Conservation (phyloP, 2,329 filamentous ascomycete genomes). For the Colletotrichum tofieldiae region DNA sequence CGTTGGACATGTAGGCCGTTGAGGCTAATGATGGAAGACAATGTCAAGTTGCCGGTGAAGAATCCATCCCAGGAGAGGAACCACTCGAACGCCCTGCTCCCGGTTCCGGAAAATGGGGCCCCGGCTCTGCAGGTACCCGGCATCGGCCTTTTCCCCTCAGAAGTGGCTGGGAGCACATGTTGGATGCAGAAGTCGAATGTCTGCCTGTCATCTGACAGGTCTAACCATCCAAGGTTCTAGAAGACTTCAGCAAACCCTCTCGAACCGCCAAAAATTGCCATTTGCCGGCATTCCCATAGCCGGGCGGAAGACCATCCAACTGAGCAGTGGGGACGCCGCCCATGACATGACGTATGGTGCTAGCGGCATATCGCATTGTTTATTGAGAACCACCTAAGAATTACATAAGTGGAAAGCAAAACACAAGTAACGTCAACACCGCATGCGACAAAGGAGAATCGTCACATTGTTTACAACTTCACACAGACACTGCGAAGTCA, state of each 20-base stretch:
- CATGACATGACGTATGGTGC: neutral
- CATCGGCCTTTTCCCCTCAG: constrained; percentile 30
- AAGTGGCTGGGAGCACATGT: constrained; percentile 11
- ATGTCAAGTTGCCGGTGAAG: constrained; percentile 3
- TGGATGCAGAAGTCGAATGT: neutral
- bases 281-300: neutral
- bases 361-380: neutral
- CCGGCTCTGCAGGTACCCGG: constrained; percentile 37
- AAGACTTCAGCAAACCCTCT: neutral
- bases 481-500: neutral
- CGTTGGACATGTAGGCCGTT: constrained; percentile 8
- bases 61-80: neutral
- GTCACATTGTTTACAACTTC: neutral
- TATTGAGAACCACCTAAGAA: neutral
- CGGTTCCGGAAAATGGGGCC: constrained; percentile 33
- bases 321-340: constrained; percentile 3
- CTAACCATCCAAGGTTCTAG: neutral
- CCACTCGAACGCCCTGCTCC: constrained; percentile 10
- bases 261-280: neutral
- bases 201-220: neutral
- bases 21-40: neutral
- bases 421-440: neutral
- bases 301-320: constrained; percentile 1
- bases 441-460: neutral
- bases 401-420: neutral